Evolutionary conservation across 352 stramenopile species (phyloP), one percentile per base, ranked within the genome.

Genomic region (Plasmopara halstedii): DNA sequence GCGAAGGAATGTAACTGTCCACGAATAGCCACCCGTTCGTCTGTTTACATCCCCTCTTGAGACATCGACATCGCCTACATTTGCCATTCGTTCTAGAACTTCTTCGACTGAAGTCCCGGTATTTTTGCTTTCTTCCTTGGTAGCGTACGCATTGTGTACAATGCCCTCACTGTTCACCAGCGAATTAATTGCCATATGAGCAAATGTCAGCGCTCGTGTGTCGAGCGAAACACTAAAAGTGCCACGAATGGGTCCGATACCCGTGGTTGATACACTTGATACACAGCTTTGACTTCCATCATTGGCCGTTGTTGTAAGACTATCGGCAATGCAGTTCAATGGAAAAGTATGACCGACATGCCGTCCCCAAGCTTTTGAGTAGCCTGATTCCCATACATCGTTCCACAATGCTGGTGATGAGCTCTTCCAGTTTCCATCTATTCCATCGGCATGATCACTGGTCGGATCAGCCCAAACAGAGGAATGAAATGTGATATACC

Each of bases 291-390:
- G 63, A n/a, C 46, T 81, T 0, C 72, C 68, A 26, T 85, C 73
- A 26, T 43, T 83, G 3, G 73, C 65, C 8, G 73, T 71, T 4
- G 71, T 87, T 8, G 72, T 85, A 22, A 92, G 43, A 0, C 75
- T 72, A 29, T 76, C 70, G n/a, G 73, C 63, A 43, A 85, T 64
- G 38, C 81, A 92, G 15, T 56, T 47, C 1, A 90, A 45, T 14
- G 51, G 39, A 11, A 77, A 62, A 32, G 97, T 73, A 25, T 94
- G 79, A 0, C 95, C 95, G 3, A 98, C 90, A 49, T 99, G 97
- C 14, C 93, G 94, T 0, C 95, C 95, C 95, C 95, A 99, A 4
- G 87, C 88, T 56, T 97, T 98, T 2, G 91, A 98, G 64, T 97
- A 98, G 0, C 84, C 83, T 0, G 85, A 89, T 20, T 83, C 78